Evolutionary conservation across 2,329 filamentous ascomycete species (phyloP).

Genomic region (Exophiala bonariae): DNA sequence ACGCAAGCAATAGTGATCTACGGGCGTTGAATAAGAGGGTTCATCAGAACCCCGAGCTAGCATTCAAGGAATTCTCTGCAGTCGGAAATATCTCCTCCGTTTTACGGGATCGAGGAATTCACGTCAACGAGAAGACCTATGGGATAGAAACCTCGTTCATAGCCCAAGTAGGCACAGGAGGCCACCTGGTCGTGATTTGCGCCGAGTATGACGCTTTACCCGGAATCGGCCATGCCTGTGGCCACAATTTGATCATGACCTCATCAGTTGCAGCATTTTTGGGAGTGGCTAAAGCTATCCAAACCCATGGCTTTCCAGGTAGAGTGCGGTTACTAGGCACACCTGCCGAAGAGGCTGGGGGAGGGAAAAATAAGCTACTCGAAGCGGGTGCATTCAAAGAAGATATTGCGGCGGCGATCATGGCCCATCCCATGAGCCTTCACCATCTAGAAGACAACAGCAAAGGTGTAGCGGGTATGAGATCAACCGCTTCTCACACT

Average conservation of each 20-base stretch:
- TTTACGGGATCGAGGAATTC: no score
- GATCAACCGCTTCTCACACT: constrained; percentile 37
- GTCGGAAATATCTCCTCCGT: no score
- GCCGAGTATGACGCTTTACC: constrained; percentile 46
- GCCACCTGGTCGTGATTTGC: constrained; percentile 37
- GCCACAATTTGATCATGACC: constrained; percentile 41
- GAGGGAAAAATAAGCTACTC: constrained; percentile 43
- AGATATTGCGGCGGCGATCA: constrained; percentile 44
- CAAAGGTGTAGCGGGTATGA: constrained; percentile 23
- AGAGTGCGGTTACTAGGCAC: constrained; percentile 39
- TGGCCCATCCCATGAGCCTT: constrained; percentile 40
- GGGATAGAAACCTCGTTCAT: constrained; percentile 55
- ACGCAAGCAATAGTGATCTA: no score
- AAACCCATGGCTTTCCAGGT: constrained; percentile 25
- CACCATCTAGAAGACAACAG: no score
- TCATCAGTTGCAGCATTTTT: constrained; percentile 38
- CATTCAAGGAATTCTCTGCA: no score
- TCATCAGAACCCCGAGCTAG: no score
- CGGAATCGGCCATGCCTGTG: constrained; percentile 42
- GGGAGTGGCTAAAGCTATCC: constrained; percentile 33
- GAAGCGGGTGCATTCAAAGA: constrained; percentile 46
- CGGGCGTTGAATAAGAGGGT: no score
- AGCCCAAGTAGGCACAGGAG: constrained; percentile 43
- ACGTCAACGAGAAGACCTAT: no score
- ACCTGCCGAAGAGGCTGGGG: constrained; percentile 39